Percentiles rank a stretch among this genome's conserved stretches.
phyloP scores from a whole-genome alignment of 345 rosid genomes.

The Gossypioides kirkii region DNA sequence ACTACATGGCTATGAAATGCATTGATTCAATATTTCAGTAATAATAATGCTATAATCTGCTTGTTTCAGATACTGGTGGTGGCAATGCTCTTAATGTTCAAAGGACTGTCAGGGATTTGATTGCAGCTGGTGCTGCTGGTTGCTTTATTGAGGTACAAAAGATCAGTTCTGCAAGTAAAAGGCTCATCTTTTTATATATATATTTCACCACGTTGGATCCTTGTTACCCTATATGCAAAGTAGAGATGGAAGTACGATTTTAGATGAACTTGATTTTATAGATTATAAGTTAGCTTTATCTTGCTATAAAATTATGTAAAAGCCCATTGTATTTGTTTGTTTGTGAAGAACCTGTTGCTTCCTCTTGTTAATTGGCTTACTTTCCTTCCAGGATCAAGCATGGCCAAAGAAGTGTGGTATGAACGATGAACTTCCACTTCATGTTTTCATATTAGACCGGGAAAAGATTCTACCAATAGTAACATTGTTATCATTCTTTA shows the following conservation, averaged over 20 bases:
- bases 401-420: constrained; percentile 63
- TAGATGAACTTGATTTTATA: neutral
- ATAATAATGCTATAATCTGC: neutral
- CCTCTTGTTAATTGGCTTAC: neutral
- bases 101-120: constrained; percentile 50
- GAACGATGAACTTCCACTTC: constrained; percentile 3
- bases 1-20: neutral
- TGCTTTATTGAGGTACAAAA: constrained; percentile 53
- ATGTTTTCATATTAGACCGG: constrained; percentile 8
- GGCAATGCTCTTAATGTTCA: constrained; percentile 55
- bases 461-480: neutral
- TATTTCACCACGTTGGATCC: neutral
- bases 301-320: neutral
- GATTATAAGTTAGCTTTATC: neutral
- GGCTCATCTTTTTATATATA: neutral
- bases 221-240: neutral
- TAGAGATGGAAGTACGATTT: neutral
- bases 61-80: constrained; percentile 39
- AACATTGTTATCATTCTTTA: neutral
- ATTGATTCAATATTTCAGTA: neutral
- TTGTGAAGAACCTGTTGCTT: neutral
- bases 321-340: neutral
- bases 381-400: constrained; percentile 45
- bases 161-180: neutral
- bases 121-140: constrained; percentile 55